Evolutionary conservation across 257 asterid genomes (phyloP).

Genomic region (Agastache rugosa): DNA sequence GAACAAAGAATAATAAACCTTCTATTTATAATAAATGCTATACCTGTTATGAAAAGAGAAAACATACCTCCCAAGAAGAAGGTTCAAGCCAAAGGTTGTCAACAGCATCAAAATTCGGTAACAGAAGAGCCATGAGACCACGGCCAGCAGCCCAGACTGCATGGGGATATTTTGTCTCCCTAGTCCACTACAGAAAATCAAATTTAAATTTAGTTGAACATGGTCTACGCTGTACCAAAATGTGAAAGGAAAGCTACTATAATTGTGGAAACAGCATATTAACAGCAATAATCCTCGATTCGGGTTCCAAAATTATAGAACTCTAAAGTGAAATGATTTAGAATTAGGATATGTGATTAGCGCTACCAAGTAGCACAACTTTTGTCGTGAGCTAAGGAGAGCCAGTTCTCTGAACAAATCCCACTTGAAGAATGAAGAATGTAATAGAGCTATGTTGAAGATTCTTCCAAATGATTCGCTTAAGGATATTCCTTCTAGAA

Average conservation of each 20-base stretch:
- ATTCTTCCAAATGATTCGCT: neutral
- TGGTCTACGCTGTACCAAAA: neutral
- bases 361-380: neutral
- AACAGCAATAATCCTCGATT: slow-evolving; percentile 2
- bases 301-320: neutral
- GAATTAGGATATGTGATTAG: neutral
- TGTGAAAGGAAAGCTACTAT: slow-evolving; percentile 3
- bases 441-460: neutral
- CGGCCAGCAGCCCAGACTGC: slow-evolving; percentile 99
- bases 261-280: slow-evolving; percentile 3
- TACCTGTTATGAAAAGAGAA: slow-evolving; percentile 30
- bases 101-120: slow-evolving; percentile 88
- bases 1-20: slow-evolving; percentile 19
- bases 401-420: slow-evolving; percentile 13
- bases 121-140: slow-evolving; percentile 81
- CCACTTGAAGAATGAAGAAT: neutral
- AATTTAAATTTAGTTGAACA: slow-evolving; percentile 28
- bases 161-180: slow-evolving; percentile 88
- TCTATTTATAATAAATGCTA: slow-evolving; percentile 3
- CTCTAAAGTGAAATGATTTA: slow-evolving; percentile 2
- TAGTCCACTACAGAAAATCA: slow-evolving; percentile 68
- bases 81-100: slow-evolving; percentile 96
- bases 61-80: slow-evolving; percentile 89
- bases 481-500: neutral
- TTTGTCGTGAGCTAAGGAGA: neutral